Base-by-base conservation (phyloP, 495 filamentous ascomycete species). In the Aspergillus olivimuriae region DNA sequence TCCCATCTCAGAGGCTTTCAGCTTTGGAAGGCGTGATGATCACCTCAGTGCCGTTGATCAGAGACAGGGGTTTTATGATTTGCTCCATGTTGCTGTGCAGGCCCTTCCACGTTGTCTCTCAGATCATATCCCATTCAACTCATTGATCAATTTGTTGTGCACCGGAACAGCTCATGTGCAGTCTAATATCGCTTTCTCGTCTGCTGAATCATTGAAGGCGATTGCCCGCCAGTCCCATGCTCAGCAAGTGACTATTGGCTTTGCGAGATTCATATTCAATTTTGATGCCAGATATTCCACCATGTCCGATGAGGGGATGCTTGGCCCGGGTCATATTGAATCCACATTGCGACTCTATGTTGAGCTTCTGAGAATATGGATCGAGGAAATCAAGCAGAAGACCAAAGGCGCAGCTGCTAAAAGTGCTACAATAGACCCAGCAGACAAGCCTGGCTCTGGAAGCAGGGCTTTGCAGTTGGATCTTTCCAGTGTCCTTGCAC, bases 251-350 rank as follows among this genome's bases (percentile, higher is more conserved):
- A 96, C 91, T 2, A 94, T 95, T 57, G 89, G 94, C 3, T 98
- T 97, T 67, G 86, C 90, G 12, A 72, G 89, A 30, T 98, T 97
- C 52, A 97, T 98, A 23, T 96, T 99, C 69, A 94, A 88, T 41
- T 97, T 96, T 57, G 94, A 99, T 63, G 88, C 91, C 50, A 83
- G 88, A 20, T 96, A 96, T 62, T 87, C 90, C 1, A 97, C 92
- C 16, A 95, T 95, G 85, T 94, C 90, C 7, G 94, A 97, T 54
- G 89, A 95, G 33, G 92, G 94, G 3, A 90, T 99, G 87, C 78
- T 98, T 18, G 92, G 92, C 4, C 82, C 89, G 18, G 87, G 82
- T 8, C 94, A 98, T 57, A 95, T 98, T 39, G 94, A 99, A 55
- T 94, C 83, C 44, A 97, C 94, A 3, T 59, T 99, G 14, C 80